These are phyloP conservation scores for Paecilomyces niveus DNA, from an alignment of 2,329 filamentous ascomycete species.

Conservation along the genomic window DNA sequence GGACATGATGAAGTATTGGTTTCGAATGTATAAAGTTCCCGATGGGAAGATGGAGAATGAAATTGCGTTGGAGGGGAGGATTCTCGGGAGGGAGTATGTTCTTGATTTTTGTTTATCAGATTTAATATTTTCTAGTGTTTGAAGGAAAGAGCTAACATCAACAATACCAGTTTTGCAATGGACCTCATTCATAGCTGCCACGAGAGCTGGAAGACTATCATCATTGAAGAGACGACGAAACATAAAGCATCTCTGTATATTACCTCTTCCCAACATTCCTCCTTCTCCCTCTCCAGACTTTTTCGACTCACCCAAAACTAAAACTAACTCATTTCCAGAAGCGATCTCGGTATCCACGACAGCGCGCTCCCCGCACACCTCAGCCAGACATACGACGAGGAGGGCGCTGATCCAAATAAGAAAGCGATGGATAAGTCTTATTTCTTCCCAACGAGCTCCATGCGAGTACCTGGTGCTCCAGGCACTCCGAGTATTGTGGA, in stretches of 20 bases:
- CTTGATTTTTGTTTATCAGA: not conserved
- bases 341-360: slow-evolving; percentile 2
- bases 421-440: not conserved
- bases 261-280: not conserved
- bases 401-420: not conserved
- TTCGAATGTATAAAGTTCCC: slow-evolving; percentile 96
- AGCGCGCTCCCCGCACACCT: not conserved
- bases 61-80: slow-evolving; percentile 60
- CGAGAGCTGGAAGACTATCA: slow-evolving; percentile 4
- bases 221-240: not conserved
- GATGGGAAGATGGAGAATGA: slow-evolving; percentile 78
- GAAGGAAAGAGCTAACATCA: not conserved
- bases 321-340: not conserved
- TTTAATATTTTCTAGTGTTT: not conserved
- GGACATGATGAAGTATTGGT: slow-evolving; percentile 91
- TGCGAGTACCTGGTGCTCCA: not conserved
- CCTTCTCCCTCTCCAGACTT: not conserved
- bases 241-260: slow-evolving; percentile 1
- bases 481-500: not conserved
- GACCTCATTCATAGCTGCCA: slow-evolving; percentile 3
- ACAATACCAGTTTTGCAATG: slow-evolving; percentile 1
- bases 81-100: slow-evolving; percentile 7
- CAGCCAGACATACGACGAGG: not conserved
- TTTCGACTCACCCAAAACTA: not conserved
- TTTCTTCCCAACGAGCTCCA: not conserved